Evolutionary conservation across 306 rosid genomes (phyloP), one percentile per base, ranked within the genome.

Genomic region (Pyrus pyrifolia): DNA sequence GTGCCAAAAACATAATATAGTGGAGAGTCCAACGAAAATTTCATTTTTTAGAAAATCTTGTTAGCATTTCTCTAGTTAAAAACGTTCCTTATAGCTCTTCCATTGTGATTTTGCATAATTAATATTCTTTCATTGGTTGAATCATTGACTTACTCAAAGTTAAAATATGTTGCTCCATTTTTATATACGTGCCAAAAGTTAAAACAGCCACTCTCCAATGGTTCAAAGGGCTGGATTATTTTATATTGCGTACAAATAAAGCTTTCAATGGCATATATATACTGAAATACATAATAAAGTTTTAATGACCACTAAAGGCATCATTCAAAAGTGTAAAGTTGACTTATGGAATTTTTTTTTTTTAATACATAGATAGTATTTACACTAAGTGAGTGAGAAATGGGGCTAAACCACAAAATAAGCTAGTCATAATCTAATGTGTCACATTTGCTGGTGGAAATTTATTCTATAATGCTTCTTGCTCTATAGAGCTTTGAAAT

Each of bases 161-260:
- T 27, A 61, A 64, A 64, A 15, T 29, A 17, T 64, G 8, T 64
- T 18, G 29, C 22, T 17, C 22, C 22, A 6, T 14, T 63, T 8
- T 63, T 29, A 29, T 30, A 23, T 27, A 25, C 3, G 63, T 61
- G 66, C 23, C 27, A 25, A 25, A 1, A 25, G 27, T 25, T 63
- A 63, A 7, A 63, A 63, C 23, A 27, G 0, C 14, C 18, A 30
- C 68, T 31, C 42, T 30, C 42, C 13, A 18, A 40, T 40, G 45
- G 45, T 40, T 57, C 12, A 21, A n/a, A 22, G 3, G 4, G 65
- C 27, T 60, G 17, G 5, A 64, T 64, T 31, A 15, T 31, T 52
- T 71, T 53, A 33, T 33, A n/a, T 61, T 61, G 69, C 77, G 60
- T 61, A 73, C 45, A 73, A 73, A 11, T 60, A 44, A 73, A 60